Evolutionary conservation across 305 asterid species (phyloP).

Genomic region (Solanum hybrid): DNA sequence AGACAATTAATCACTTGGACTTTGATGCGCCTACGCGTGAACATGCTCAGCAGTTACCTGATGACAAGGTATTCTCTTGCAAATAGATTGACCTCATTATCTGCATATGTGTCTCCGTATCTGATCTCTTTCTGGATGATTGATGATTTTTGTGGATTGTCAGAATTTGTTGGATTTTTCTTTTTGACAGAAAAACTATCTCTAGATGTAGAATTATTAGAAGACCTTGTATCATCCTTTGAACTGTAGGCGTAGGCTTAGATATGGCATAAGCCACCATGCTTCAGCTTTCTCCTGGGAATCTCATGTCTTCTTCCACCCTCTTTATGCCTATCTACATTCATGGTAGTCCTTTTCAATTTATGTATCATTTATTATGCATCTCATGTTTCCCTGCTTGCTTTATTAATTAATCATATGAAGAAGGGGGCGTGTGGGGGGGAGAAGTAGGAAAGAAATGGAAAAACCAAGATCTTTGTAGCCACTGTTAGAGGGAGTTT

Average conservation of each 20-base stretch:
- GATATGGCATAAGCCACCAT: not conserved
- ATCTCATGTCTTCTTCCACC: not conserved
- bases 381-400: not conserved
- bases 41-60: slow-evolving; percentile 76
- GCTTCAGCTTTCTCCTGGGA: not conserved
- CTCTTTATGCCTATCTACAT: not conserved
- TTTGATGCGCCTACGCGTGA: slow-evolving; percentile 99
- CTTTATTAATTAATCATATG: not conserved
- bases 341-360: not conserved
- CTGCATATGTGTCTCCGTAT: slow-evolving; percentile 14
- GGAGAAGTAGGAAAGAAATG: not conserved
- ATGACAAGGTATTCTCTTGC: slow-evolving; percentile 63
- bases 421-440: not conserved
- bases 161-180: not conserved
- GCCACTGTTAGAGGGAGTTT: not conserved
- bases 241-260: not conserved
- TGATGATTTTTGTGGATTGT: not conserved
- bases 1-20: slow-evolving; percentile 86
- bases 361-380: not conserved
- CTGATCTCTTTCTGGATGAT: slow-evolving; percentile 1
- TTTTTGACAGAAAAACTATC: not conserved
- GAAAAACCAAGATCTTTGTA: not conserved
- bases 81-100: slow-evolving; percentile 6
- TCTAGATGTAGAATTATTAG: not conserved
- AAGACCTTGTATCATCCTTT: not conserved